Conservation (phyloP, 192 early-diverging fungal genomes). For the Backusella psychrophila region DNA sequence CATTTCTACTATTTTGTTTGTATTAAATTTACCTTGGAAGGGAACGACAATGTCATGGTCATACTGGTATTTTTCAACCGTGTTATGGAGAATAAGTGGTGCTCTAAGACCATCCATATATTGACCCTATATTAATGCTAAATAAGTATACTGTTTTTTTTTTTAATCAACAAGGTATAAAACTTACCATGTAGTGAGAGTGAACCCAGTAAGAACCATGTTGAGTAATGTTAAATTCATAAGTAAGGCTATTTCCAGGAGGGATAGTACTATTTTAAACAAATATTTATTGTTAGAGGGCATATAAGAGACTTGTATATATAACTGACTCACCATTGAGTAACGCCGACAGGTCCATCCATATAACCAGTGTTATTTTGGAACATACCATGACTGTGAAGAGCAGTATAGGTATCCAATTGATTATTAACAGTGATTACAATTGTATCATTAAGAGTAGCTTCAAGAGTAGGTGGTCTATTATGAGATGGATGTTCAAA, state of each 20-base stretch:
- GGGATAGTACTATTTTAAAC: slow-evolving; percentile 58
- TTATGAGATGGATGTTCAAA: not conserved
- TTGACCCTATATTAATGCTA: slow-evolving; percentile 21
- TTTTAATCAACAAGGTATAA: not conserved
- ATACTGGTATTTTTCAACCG: slow-evolving; percentile 52
- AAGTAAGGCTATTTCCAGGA: slow-evolving; percentile 68
- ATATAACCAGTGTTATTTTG: slow-evolving; percentile 49
- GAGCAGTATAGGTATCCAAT: slow-evolving; percentile 36
- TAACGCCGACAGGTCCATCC: slow-evolving; percentile 45
- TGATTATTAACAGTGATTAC: slow-evolving; percentile 46
- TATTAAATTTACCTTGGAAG: slow-evolving; percentile 47
- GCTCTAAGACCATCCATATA: slow-evolving; percentile 40
- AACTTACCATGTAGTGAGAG: slow-evolving; percentile 41
- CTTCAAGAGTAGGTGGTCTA: slow-evolving; percentile 48
- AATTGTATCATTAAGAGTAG: slow-evolving; percentile 43
- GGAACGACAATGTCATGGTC: slow-evolving; percentile 68
- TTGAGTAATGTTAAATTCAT: slow-evolving; percentile 67
- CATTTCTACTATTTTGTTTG: slow-evolving; percentile 1
- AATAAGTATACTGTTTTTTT: not conserved
- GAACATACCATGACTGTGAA: slow-evolving; percentile 57
- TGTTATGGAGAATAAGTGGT: slow-evolving; percentile 39
- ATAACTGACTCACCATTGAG: slow-evolving; percentile 51
- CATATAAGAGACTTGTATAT: not conserved
- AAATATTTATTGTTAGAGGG: not conserved
- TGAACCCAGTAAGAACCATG: slow-evolving; percentile 57